Evolutionary conservation across 345 rosid genomes (phyloP), one percentile per base, ranked within the genome.

Genomic region (Aurinia saxatilis): DNA sequence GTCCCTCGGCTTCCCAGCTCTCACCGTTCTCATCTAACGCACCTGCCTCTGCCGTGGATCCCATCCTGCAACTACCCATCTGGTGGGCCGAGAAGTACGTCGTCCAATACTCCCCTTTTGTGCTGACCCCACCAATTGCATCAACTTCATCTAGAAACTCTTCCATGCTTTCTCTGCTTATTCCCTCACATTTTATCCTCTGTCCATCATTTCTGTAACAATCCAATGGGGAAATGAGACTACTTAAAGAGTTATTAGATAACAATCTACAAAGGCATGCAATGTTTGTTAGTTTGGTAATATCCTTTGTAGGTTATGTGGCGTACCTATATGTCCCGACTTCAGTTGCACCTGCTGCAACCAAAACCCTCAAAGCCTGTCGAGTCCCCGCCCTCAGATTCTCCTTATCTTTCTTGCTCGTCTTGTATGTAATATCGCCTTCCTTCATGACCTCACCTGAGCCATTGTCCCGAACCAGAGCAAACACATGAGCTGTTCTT

Each of bases 61-160:
- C 92, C 82, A 85, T 85, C 72, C 78, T 79, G 58, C 91, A 82
- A 46, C 91, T 85, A 19, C 91, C 80, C 91, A 85, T 80, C 61
- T 82, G 92, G 69, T 85, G 92, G 0, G 88, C 92, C 0, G 92
- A 78, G 53, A 56, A 17, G 67, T 76, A 69, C 0, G 66, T 1
- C 60, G 44, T 36, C 86, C 88, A 79, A 16, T 79, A 54, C 68
- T 85, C 74, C 2, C 62, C 37, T 1, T 29, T 49, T 10, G 73
- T 51, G 68, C 80, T 8, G 1, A 75, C 60, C 0, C 92, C 88
- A 7, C 68, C 73, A 23, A 56, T 50, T 2, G 69, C 73, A 12
- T 51, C 66, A 54, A 81, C 81, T 30, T 57, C 56, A 8, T 77
- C 79, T 39, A 83, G n/a, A 57, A 83, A 81, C 62, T 75, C 78